Conservation (phyloP, 2,329 filamentous ascomycete genomes). For the Paraphaeosphaeria sporulosa region DNA sequence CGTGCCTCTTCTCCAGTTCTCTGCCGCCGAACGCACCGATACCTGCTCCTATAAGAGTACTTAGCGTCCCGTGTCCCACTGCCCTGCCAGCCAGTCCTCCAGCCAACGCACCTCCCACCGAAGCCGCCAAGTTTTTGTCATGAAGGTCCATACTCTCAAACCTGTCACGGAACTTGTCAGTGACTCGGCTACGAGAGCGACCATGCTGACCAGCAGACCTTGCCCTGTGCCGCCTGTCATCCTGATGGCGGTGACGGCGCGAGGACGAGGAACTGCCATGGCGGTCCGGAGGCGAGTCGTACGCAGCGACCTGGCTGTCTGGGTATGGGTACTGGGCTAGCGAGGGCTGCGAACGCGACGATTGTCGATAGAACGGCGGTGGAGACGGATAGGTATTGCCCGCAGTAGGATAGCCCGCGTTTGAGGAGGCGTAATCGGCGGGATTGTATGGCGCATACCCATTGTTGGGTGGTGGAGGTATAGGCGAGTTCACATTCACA, state of each 20-base stretch:
- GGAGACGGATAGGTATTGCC: constrained; percentile 37
- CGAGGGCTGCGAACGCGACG: constrained; percentile 45
- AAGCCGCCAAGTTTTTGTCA: constrained; percentile 44
- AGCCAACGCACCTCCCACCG: constrained; percentile 49
- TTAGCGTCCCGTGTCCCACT: constrained; percentile 45
- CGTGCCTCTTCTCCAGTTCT: constrained; percentile 34
- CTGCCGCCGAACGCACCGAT: constrained; percentile 44
- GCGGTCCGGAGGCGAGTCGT: constrained; percentile 34
- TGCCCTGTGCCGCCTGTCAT: constrained; percentile 41
- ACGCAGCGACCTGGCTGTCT: constrained; percentile 26
- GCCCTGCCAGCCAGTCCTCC: constrained; percentile 45
- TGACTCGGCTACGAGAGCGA: constrained; percentile 42
- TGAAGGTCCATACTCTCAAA: constrained; percentile 44
- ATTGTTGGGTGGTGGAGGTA: constrained; percentile 34
- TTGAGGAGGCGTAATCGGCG: constrained; percentile 35
- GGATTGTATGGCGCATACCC: constrained; percentile 43
- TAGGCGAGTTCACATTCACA: constrained; percentile 22
- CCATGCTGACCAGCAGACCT: constrained; percentile 45
- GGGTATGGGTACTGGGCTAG: constrained; percentile 24
- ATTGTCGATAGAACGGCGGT: constrained; percentile 44
- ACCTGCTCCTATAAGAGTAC: constrained; percentile 47
- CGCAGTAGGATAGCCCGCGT: constrained; percentile 27
- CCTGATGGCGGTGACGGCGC: constrained; percentile 24
- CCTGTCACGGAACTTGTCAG: constrained; percentile 45
- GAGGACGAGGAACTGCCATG: constrained; percentile 36